A percentile compares a stretch with the other conserved stretches of the same genome.
These are phyloP conservation scores for Cucurbita argyrosperma DNA, from an alignment of 306 rosid species.

Conservation along the genomic window DNA sequence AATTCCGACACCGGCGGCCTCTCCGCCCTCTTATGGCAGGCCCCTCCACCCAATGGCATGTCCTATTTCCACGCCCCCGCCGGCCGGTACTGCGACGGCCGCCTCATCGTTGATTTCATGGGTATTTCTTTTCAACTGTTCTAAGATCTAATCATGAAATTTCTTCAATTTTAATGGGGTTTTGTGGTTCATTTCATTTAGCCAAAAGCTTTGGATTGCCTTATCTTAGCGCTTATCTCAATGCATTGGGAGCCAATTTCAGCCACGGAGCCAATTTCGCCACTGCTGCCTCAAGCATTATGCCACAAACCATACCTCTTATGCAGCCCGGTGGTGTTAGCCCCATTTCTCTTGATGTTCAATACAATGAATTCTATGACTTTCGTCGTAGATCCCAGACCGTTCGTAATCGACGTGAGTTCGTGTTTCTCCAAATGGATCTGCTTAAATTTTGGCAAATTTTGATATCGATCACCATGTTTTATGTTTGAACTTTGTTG, in stretches of 20 bases:
- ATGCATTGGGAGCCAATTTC: slow-evolving; percentile 61
- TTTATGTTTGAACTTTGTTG: background rate
- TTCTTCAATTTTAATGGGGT: background rate
- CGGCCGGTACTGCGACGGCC: slow-evolving; percentile 75
- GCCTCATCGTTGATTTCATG: slow-evolving; percentile 57
- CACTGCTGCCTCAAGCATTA: slow-evolving; percentile 55
- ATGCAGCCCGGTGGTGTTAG: slow-evolving; percentile 49
- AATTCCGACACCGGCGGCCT: slow-evolving; percentile 97
- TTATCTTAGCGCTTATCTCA: slow-evolving; percentile 49
- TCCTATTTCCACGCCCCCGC: slow-evolving; percentile 41
- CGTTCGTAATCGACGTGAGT: slow-evolving; percentile 23
- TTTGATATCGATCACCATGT: too few species aligned
- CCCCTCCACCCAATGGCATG: slow-evolving; percentile 47
- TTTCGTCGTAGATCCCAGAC: slow-evolving; percentile 35
- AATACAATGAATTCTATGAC: slow-evolving; percentile 36
- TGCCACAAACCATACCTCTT: slow-evolving; percentile 43
- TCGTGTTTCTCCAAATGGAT: background rate
- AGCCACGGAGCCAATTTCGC: slow-evolving; percentile 63
- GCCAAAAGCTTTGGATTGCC: slow-evolving; percentile 40
- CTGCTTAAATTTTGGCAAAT: too few species aligned
- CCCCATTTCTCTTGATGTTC: slow-evolving; percentile 55
- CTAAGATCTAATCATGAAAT: background rate
- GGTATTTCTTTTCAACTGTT: slow-evolving; percentile 13
- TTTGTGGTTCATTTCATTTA: slow-evolving; percentile 6
- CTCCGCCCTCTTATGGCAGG: slow-evolving; percentile 78